Conservation (phyloP, 1,284 basidiomycete species). For the Laetiporus sulphureus region DNA sequence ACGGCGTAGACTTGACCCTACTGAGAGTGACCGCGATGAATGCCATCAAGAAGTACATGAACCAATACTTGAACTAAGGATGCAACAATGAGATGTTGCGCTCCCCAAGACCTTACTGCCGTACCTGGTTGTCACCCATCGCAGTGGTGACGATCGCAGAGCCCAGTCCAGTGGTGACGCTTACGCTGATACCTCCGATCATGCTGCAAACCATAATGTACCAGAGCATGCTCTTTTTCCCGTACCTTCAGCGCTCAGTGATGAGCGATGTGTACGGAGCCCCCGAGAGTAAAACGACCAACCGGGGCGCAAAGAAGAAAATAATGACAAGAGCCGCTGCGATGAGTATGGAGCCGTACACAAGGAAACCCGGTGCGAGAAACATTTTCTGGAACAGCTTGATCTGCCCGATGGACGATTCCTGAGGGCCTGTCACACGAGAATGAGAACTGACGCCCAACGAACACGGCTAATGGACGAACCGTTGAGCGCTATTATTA, state of each 20-base stretch:
- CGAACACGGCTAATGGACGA: slow-evolving; percentile 7
- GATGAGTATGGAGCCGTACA: slow-evolving; percentile 66
- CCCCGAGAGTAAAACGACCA: slow-evolving; percentile 12
- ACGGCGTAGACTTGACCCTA: slow-evolving; percentile 28
- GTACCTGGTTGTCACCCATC: slow-evolving; percentile 84
- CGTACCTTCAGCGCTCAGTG: slow-evolving; percentile 53
- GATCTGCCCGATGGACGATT: slow-evolving; percentile 79
- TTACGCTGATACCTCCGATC: slow-evolving; percentile 95
- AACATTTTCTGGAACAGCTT: slow-evolving; percentile 77
- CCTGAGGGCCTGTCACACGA: slow-evolving; percentile 58
- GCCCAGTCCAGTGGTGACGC: slow-evolving; percentile 92
- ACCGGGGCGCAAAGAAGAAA: slow-evolving; percentile 77
- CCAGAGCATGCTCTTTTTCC: slow-evolving; percentile 93
- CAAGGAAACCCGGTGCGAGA: slow-evolving; percentile 82
- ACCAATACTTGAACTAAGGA: slow-evolving; percentile 68
- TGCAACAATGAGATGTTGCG: too few species aligned
- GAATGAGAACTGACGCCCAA: not conserved
- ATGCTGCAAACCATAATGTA: slow-evolving; percentile 93
- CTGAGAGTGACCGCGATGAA: slow-evolving; percentile 83
- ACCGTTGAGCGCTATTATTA: slow-evolving; percentile 80
- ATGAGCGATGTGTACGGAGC: slow-evolving; percentile 4
- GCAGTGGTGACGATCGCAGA: slow-evolving; percentile 85
- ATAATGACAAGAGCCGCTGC: slow-evolving; percentile 58
- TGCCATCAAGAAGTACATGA: slow-evolving; percentile 81
- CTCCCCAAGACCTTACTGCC: too few species aligned